Evolutionary conservation across 139 green algal species (phyloP), one percentile per base, ranked within the genome.

Genomic region (Picochlorum sp.): DNA sequence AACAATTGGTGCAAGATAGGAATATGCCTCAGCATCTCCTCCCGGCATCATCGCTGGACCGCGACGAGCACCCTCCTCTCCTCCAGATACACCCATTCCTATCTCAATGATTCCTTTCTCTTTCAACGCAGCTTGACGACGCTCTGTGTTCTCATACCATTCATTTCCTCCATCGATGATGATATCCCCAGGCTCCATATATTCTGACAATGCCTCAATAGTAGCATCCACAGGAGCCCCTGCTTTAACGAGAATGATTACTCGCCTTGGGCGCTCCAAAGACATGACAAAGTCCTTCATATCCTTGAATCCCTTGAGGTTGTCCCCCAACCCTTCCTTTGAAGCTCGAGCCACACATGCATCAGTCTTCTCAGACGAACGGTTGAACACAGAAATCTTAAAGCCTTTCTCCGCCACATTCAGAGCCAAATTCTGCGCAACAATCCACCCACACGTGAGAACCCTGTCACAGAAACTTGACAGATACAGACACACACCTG

Each of bases 101-200:
- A 99, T 77, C 79, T 97, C 96, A 45, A 88, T 74, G 45, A 99
- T 71, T 49, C 91, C 88, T 78, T 93, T 92, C 37, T 84, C 75
- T 26, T 77, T 79, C 41, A 94, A 84, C 71, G 78, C 73, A 15
- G 65, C 67, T 70, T 82, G 70, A 21, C 94, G 80, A 20, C 82
- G 78, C 81, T 99, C 94, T 3, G 94, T 99, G 85, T 99, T 99
- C 79, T 98, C 89, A 59, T 98, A 99, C 89, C 89, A 97, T 68
- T 97, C 90, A 62, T 97, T 97, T 59, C 90, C 90, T 28, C 94
- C 94, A 65, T 99, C 94, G 49, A 99, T 95, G 76, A 99, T 98
- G 69, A 94, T 88, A 77, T 99, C 94, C 3, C 89, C 92, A 3
- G 83, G 68, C 79, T 98, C 94, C 77, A 99, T 75, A 73, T 87